Evolutionary conservation across 352 stramenopile species (phyloP).

Genomic region (Globisporangium sylvaticum): DNA sequence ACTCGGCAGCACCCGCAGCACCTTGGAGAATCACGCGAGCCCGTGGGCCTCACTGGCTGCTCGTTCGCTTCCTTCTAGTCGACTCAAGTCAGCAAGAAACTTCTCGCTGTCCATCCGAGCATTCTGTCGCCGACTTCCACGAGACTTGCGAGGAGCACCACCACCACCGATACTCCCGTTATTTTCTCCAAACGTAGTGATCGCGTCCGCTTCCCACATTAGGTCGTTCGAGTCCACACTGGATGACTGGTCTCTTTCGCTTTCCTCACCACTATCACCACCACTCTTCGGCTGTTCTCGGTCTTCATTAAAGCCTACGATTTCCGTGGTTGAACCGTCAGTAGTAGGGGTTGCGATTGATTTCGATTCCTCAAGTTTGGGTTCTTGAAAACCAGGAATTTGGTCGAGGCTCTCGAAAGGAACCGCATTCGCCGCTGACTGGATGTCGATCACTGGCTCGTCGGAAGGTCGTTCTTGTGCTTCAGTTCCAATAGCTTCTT

Average conservation of each 20-base stretch:
- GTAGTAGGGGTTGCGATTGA: not conserved
- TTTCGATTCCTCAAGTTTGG: too few species aligned
- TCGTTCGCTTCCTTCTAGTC: not conserved
- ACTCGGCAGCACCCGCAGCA: too few species aligned
- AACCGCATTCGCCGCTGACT: too few species aligned
- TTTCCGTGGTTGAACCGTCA: not conserved
- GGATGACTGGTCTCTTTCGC: conserved; percentile 6
- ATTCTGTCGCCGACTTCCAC: not conserved
- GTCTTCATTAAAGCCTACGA: not conserved
- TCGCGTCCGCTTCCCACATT: conserved; percentile 31
- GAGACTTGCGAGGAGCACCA: not conserved
- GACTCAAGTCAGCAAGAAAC: conserved; percentile 12
- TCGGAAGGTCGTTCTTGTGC: not conserved
- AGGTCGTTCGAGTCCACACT: conserved; percentile 34
- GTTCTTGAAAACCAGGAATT: not conserved
- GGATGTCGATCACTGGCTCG: not conserved
- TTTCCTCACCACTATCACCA: not conserved
- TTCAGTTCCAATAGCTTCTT: not conserved
- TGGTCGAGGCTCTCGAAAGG: not conserved
- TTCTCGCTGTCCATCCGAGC: conserved; percentile 12
- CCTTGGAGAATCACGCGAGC: not conserved
- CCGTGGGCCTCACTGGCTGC: not conserved
- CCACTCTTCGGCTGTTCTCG: not conserved
- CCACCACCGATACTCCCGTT: too few species aligned
- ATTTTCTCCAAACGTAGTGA: conserved; percentile 10